phyloP scores from a whole-genome alignment of 441 rosid species.

The Corymbia calophylla region DNA sequence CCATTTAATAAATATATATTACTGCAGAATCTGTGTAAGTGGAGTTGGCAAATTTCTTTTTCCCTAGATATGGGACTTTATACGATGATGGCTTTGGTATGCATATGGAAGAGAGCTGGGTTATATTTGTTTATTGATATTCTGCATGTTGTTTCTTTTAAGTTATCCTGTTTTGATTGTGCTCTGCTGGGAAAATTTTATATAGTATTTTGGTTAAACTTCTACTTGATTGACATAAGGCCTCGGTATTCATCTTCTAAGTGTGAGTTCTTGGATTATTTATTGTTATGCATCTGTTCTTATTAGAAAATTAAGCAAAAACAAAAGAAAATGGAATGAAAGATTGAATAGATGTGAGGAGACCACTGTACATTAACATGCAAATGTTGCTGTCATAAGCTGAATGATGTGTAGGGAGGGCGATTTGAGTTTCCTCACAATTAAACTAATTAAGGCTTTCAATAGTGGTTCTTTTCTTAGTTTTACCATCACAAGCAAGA shows the following conservation, averaged over 20 bases:
- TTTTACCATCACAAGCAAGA: background rate
- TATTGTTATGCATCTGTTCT: background rate
- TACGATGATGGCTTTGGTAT: background rate
- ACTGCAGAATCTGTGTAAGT: background rate
- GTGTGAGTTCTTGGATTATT: background rate
- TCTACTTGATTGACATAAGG: background rate
- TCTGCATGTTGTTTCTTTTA: background rate
- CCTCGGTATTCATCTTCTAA: background rate
- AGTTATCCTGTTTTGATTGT: background rate
- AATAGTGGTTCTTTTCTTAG: background rate
- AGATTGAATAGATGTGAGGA: background rate
- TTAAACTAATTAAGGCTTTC: background rate
- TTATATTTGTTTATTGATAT: background rate
- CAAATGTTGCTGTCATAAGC: background rate
- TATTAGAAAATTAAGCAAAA: background rate
- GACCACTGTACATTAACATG: background rate
- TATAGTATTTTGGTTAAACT: background rate
- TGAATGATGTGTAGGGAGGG: background rate
- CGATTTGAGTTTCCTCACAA: background rate
- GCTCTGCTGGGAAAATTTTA: background rate
- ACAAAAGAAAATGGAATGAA: background rate
- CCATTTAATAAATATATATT: background rate
- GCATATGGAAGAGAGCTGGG: background rate
- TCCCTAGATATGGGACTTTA: background rate
- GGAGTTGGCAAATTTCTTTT: background rate